A percentile compares a stretch with the other conserved stretches of the same genome.
Evolutionary conservation across 345 rosid species (phyloP).

Genomic region (Eucalyptus cloeziana): DNA sequence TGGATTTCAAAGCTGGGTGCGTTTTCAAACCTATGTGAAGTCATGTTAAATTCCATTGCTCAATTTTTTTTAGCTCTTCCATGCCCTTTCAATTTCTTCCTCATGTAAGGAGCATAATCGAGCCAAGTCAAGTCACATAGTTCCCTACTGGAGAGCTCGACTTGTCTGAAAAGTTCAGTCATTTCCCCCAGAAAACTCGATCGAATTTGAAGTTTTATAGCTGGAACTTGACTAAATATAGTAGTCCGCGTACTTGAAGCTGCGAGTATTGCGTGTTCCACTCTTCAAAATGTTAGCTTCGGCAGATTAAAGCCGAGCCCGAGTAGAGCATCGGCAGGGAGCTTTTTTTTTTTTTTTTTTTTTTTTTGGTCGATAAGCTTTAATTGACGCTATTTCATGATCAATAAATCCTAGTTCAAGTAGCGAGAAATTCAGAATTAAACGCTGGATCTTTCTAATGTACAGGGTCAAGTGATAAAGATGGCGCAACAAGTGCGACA

Average conservation of each 20-base stretch:
- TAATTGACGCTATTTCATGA: not conserved
- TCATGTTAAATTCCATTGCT: not conserved
- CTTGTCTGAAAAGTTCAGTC: not conserved
- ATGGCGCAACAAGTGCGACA: not conserved
- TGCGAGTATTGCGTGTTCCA: not conserved
- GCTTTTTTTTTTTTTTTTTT: no score
- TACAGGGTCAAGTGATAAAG: not conserved
- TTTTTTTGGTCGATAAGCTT: no score
- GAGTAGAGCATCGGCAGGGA: not conserved
- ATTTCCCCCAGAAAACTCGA: not conserved
- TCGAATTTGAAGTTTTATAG: not conserved
- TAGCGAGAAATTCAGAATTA: not conserved
- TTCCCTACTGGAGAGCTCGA: not conserved
- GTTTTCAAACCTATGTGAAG: not conserved
- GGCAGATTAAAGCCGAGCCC: not conserved
- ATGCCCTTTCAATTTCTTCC: not conserved
- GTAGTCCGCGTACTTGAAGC: not conserved
- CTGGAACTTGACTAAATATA: not conserved
- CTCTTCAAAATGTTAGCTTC: not conserved
- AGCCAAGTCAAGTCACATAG: not conserved
- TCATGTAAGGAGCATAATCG: not conserved
- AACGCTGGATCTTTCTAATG: not conserved
- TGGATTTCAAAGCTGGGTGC: not conserved
- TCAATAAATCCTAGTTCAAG: not conserved
- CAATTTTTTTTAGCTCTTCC: not conserved